A percentile compares a stretch with the other conserved stretches of the same genome.
These are phyloP conservation scores for Orobanche coerulescens DNA, from an alignment of 257 asterid genomes.

Conservation along the genomic window DNA sequence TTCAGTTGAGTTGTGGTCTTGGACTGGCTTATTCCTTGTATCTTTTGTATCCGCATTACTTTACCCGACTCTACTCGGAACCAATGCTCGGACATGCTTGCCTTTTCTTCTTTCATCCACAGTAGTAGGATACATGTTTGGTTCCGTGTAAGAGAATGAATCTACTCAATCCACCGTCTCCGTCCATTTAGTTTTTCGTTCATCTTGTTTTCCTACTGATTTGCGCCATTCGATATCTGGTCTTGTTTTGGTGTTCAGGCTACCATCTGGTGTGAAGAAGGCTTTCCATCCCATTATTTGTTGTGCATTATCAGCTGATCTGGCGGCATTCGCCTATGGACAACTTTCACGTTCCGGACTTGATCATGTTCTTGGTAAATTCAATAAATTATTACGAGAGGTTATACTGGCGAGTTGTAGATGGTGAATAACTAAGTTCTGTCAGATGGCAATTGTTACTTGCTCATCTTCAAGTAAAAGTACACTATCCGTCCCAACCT, in stretches of 20 bases:
- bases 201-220: not conserved
- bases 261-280: conserved; percentile 65
- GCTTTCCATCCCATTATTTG: conserved; percentile 88
- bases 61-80: conserved; percentile 74
- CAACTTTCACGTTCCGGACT: conserved; percentile 55
- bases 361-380: conserved; percentile 72
- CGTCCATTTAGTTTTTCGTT: conserved; percentile 10
- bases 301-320: conserved; percentile 80
- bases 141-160: conserved; percentile 55
- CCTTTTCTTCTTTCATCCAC: conserved; percentile 93
- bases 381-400: not conserved
- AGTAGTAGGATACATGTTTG: conserved; percentile 76
- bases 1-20: conserved; percentile 63
- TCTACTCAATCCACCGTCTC: conserved; percentile 11
- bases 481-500: too few relatives aligned
- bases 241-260: conserved; percentile 38
- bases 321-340: conserved; percentile 82
- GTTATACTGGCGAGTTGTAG: not conserved
- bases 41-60: conserved; percentile 62
- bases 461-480: too few relatives aligned
- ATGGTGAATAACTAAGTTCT: too few relatives aligned
- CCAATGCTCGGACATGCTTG: conserved; percentile 80
- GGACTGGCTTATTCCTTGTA: conserved; percentile 55
- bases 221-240: not conserved
- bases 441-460: too few relatives aligned